A percentile compares a stretch with the other conserved stretches of the same genome.
phyloP scores from a whole-genome alignment of 768 basidiomycete genomes.

The Amanita jacksonii region DNA sequence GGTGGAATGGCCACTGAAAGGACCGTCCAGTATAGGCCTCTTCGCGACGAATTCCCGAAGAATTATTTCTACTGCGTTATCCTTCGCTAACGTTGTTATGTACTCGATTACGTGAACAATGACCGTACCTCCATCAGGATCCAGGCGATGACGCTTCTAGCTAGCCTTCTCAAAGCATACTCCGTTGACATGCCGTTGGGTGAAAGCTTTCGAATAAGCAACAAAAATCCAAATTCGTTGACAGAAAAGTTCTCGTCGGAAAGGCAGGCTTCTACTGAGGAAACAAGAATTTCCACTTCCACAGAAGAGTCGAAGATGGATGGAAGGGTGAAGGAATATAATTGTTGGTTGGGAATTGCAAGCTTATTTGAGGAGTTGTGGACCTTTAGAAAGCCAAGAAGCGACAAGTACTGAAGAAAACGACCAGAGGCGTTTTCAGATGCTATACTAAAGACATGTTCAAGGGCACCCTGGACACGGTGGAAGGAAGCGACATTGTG shows the following conservation, averaged over 20 bases:
- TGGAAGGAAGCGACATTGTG: constrained; percentile 51
- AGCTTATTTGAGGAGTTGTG: constrained; percentile 22
- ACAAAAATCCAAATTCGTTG: constrained; percentile 65
- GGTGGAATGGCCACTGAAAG: constrained; percentile 28
- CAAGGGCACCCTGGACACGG: constrained; percentile 52
- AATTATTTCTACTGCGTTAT: constrained; percentile 54
- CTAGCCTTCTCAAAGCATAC: constrained; percentile 56
- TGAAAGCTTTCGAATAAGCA: constrained; percentile 64
- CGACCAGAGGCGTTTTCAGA: constrained; percentile 42
- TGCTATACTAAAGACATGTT: constrained; percentile 46
- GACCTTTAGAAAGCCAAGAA: constrained; percentile 51
- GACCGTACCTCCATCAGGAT: constrained; percentile 56
- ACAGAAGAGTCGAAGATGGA: constrained; percentile 61
- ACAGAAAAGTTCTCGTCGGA: constrained; percentile 61
- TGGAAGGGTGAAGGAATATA: constrained; percentile 61
- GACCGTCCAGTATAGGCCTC: constrained; percentile 54
- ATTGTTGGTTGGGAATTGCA: constrained; percentile 27
- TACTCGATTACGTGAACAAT: not conserved
- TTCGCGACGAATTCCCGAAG: constrained; percentile 60
- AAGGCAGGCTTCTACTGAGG: constrained; percentile 62
- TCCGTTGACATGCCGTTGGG: constrained; percentile 66
- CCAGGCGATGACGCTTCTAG: constrained; percentile 54
- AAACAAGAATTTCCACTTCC: constrained; percentile 64
- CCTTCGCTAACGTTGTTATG: constrained; percentile 28
- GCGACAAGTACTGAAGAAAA: constrained; percentile 50